Base-by-base conservation (phyloP, 805 yeast species). In the Candida caryicola region DNA sequence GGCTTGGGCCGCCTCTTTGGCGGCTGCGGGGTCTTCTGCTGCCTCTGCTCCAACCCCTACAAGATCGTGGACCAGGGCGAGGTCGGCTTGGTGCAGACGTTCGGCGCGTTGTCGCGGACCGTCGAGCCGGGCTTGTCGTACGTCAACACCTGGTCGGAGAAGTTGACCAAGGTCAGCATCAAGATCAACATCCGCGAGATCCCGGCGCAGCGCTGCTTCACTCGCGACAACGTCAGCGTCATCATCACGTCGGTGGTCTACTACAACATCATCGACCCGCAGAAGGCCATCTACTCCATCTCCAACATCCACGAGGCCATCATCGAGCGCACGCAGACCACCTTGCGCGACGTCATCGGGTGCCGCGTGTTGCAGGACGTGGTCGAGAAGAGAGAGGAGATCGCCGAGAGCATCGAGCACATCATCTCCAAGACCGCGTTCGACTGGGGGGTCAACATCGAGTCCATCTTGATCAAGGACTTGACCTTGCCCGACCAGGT, bases 361-460 rank as follows among this genome's bases (percentile, higher is more conserved):
- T 68, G 81, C 23, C 62, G 85, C 34, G 69, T 66, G 15, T 64
- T 82, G 50, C 89, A 82, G 61, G 88, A 82, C 48, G 83, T 81
- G 16, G 81, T 82, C 50, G 88, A 82, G 52, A 77, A 81, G 54
- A 64, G 89, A 46, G 88, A 81, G 49, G 85, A 81, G 56, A 73
- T 82, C 45, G 87, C 88, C 15, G 76, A 68, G 34, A 66, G 82
- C 17, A 82, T 82, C 49, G 81, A 75, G 52, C 72, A 66, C 40
- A 74, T 81, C 42, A 82, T 82, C 41, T 55, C 78, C 25, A 75
- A 72, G 43, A 77, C 85, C 8, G 86, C 85, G 4, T 62, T 66
- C 26, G 76, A 71, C 41, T 82, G 89, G 89, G 89, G 89, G 51
- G 85, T 81, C 26, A 66, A 69, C 43, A 74, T 82, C 42, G 88